Conservation (phyloP, 176 grass and related monocot genomes). For the Tuctoria greenei region DNA sequence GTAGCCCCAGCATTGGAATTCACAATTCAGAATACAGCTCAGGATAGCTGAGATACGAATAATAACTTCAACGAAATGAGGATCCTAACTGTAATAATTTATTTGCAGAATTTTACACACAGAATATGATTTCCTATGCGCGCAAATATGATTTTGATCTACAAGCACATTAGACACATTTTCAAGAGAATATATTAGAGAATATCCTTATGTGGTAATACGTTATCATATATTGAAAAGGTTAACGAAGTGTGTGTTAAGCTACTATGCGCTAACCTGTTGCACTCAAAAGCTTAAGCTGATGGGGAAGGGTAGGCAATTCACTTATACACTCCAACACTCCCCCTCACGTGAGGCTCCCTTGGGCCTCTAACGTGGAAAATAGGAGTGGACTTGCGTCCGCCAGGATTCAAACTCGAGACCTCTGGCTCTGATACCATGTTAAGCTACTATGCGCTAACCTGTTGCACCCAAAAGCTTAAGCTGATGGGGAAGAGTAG, state of each 20-base stretch:
- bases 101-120: neutral
- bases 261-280: too few relatives aligned
- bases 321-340: too few relatives aligned
- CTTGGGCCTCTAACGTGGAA: too few relatives aligned
- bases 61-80: neutral
- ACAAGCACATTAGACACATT: neutral
- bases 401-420: too few relatives aligned
- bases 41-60: neutral
- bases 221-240: neutral
- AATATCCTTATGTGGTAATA: neutral
- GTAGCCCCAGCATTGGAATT: neutral
- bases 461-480: too few relatives aligned
- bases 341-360: too few relatives aligned
- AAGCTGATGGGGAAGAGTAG: too few relatives aligned
- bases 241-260: neutral
- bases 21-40: constrained; percentile 1
- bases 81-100: constrained; percentile 6
- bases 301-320: too few relatives aligned
- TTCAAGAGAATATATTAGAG: neutral
- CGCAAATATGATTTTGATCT: neutral
- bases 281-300: too few relatives aligned
- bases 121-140: neutral
- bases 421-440: too few relatives aligned
- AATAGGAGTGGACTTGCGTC: too few relatives aligned
- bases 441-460: too few relatives aligned